A percentile compares a stretch with the other conserved stretches of the same genome.
Evolutionary conservation across 371 early-diverging fungal species (phyloP).

Genomic region (Mucor indicus): DNA sequence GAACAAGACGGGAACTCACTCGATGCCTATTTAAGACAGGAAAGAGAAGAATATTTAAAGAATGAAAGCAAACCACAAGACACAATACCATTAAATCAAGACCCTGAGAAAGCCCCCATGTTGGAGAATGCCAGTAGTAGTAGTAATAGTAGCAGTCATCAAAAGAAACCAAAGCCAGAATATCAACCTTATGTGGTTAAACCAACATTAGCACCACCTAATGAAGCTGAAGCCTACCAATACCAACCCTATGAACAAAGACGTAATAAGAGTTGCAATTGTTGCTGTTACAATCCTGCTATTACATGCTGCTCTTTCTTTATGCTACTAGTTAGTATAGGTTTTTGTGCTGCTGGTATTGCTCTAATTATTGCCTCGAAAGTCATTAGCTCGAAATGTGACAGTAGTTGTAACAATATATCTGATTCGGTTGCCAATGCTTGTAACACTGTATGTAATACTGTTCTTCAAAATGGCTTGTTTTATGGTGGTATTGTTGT

Average conservation of each 20-base stretch:
- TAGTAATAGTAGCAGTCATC: slow-evolving; percentile 1
- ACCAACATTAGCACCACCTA: slow-evolving; percentile 16
- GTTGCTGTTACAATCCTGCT: slow-evolving; percentile 31
- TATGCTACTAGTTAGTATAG: slow-evolving; percentile 19
- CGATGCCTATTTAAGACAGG: slow-evolving; percentile 10
- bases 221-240: slow-evolving; percentile 16
- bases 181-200: slow-evolving; percentile 8
- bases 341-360: slow-evolving; percentile 25
- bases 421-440: slow-evolving; percentile 3
- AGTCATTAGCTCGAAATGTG: slow-evolving; percentile 22
- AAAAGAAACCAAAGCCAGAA: slow-evolving; percentile 6
- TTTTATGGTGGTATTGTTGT: slow-evolving; percentile 36
- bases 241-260: slow-evolving; percentile 1
- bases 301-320: slow-evolving; percentile 32
- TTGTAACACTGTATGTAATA: slow-evolving; percentile 21
- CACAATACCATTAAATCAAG: neutral
- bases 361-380: slow-evolving; percentile 30
- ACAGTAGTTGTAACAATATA: slow-evolving; percentile 7
- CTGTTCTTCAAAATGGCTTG: slow-evolving; percentile 29
- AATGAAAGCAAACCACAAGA: slow-evolving; percentile 1
- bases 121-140: neutral
- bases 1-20: neutral
- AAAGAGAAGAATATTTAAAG: slow-evolving; percentile 20
- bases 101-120: neutral
- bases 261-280: neutral